Evolutionary conservation across 345 rosid species (phyloP), one percentile per base, ranked within the genome.

Genomic region (Gossypium stocksii): DNA sequence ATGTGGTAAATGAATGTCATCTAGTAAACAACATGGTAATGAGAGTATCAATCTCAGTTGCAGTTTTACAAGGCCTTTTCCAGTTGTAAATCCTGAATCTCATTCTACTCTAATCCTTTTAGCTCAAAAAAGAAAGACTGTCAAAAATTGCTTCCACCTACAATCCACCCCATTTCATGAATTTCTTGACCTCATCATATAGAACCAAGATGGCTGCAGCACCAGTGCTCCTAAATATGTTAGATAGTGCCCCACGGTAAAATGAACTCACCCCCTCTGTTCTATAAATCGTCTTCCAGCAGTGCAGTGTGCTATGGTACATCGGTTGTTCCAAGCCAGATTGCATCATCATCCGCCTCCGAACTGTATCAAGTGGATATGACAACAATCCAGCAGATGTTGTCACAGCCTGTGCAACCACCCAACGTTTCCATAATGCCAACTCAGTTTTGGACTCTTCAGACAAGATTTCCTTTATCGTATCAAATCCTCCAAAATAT

Each of bases 311-410:
- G 84, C 76, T 80, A 23, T 9, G 76, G 56, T 91, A 95, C 97
- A 90, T 87, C 2, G 90, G 96, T 64, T 80, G 82, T 70, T 93
- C 92, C 72, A 89, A 73, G 48, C 99, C 98, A 1, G 98, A 91
- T 61, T 95, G 96, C 99, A 93, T 95, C 99, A 95, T 95, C 86
- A 95, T 93, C 82, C 97, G 80, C 72, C 98, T 86, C 68, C 99
- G 80, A 60, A 93, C 98, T 45, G 99, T 95, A 79, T 93, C 98
- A 69, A 95, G 72, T 20, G 97, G 98, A 76, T 93, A 95, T 3
- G 98, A 95, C 74, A 89, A 68, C 79, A 91, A 71, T 19, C 98
- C 99, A 43, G 97, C 94, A 48, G 96, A 88, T 2, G 99, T 90
- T 15, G 98, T 91, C 48, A 93, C 99, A 13, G 84, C 94, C 85